Conservation (phyloP, 768 basidiomycete genomes). For the Tylopilus sp. region DNA sequence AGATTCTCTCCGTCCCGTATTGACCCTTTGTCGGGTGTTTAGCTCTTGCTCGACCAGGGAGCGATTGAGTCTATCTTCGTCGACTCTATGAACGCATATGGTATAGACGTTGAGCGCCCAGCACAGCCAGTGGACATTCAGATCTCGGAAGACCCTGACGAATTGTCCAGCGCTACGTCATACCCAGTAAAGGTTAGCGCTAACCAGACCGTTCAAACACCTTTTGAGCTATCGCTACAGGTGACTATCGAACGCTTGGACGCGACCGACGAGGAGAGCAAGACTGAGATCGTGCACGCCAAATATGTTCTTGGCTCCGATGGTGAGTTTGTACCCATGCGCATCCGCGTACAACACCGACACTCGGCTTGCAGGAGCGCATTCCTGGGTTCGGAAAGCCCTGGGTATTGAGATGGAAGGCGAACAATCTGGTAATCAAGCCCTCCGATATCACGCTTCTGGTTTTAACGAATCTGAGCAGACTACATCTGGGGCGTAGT, state of each 20-base stretch:
- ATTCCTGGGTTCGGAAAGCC: constrained; percentile 45
- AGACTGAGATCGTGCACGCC: constrained; percentile 32
- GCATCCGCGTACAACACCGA: neutral
- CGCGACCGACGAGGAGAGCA: constrained; percentile 25
- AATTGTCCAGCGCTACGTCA: constrained; percentile 30
- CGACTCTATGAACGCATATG: constrained; percentile 2
- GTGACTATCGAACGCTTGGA: constrained; percentile 23
- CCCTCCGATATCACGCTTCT: neutral
- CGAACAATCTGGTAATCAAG: constrained; percentile 39
- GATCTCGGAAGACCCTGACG: constrained; percentile 33
- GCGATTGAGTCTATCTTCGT: neutral
- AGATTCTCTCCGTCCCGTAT: neutral
- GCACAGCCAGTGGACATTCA: constrained; percentile 29
- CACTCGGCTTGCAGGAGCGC: constrained; percentile 31
- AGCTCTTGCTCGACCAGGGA: constrained; percentile 38
- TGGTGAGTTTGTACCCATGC: constrained; percentile 16
- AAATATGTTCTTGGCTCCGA: constrained; percentile 37
- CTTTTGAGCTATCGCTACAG: constrained; percentile 2
- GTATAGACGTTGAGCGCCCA: constrained; percentile 36
- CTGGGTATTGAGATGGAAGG: constrained; percentile 45
- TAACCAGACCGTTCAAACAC: no score
- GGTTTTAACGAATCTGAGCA: constrained; percentile 22
- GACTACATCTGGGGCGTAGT: constrained; percentile 84
- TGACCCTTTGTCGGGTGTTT: neutral
- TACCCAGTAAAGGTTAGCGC: constrained; percentile 30